Evolutionary conservation across 306 rosid genomes (phyloP).

Genomic region (Acmispon strigosus): DNA sequence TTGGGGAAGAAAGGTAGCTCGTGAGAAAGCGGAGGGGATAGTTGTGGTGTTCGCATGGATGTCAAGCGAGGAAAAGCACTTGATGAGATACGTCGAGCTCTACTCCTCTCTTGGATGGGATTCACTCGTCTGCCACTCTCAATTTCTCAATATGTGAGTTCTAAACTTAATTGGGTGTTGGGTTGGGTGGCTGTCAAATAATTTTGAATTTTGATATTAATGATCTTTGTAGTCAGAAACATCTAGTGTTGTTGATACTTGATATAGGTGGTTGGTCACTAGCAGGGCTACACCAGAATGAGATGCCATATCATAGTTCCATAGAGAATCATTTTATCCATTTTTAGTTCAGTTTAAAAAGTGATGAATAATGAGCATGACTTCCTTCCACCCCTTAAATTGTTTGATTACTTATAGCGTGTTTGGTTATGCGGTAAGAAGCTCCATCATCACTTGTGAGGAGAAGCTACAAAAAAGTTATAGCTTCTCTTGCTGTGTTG

Average conservation of each 20-base stretch:
- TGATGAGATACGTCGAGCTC: slow-evolving; percentile 63
- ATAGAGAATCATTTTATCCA: not conserved
- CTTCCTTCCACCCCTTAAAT: not conserved
- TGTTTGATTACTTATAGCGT: not conserved
- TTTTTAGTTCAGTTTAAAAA: not conserved
- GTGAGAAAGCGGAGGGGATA: slow-evolving; percentile 56
- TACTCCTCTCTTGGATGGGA: slow-evolving; percentile 78
- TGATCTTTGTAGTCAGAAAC: not conserved
- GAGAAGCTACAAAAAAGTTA: too few species aligned
- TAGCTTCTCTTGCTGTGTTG: not conserved
- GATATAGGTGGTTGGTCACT: too few species aligned
- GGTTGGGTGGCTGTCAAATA: not conserved
- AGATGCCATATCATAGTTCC: not conserved
- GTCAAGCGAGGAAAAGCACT: slow-evolving; percentile 74
- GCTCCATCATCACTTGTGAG: too few species aligned
- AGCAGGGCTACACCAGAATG: too few species aligned
- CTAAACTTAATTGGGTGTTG: slow-evolving; percentile 10
- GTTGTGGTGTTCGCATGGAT: slow-evolving; percentile 86
- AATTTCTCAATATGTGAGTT: slow-evolving; percentile 83
- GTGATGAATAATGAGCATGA: not conserved
- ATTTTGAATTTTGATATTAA: not conserved
- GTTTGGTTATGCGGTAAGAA: too few species aligned
- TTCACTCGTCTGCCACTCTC: slow-evolving; percentile 74
- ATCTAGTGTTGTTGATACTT: too few species aligned
- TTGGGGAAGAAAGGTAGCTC: slow-evolving; percentile 67